phyloP scores from a whole-genome alignment of 257 asterid genomes.

The Ajuga chamaepitys region DNA sequence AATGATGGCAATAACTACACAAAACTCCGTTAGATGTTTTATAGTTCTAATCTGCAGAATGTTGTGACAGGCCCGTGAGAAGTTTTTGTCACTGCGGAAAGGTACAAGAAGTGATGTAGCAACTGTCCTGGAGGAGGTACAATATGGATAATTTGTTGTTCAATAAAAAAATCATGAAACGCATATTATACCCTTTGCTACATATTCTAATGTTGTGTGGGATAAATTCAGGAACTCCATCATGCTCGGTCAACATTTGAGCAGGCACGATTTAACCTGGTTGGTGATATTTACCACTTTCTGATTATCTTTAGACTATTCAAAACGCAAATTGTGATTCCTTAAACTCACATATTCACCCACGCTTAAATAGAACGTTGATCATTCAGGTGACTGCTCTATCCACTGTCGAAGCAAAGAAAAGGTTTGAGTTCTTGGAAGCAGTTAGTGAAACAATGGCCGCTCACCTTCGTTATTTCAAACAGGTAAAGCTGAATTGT shows the following conservation, averaged over 20 bases:
- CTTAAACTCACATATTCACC: neutral
- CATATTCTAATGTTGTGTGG: constrained; percentile 15
- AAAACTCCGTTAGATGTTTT: constrained; percentile 1
- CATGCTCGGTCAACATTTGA: constrained; percentile 89
- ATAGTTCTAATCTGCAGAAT: constrained; percentile 13
- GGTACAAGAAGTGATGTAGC: constrained; percentile 90
- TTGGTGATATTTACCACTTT: constrained; percentile 22
- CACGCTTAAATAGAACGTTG: constrained; percentile 15
- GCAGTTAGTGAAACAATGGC: constrained; percentile 99
- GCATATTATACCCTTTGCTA: neutral
- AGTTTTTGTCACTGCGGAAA: constrained; percentile 85
- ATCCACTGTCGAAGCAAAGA: constrained; percentile 89
- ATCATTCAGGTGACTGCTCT: constrained; percentile 73
- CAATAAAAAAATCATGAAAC: constrained; percentile 8
- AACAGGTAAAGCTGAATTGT: constrained; percentile 65
- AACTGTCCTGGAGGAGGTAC: constrained; percentile 81
- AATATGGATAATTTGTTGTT: constrained; percentile 2
- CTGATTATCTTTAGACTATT: constrained; percentile 8
- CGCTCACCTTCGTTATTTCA: constrained; percentile 97
- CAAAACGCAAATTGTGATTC: constrained; percentile 6
- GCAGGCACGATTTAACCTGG: constrained; percentile 95
- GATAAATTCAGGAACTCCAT: constrained; percentile 75
- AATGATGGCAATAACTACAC: neutral
- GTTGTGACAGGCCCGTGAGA: constrained; percentile 81
- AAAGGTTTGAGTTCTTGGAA: constrained; percentile 96